phyloP scores from a whole-genome alignment of 805 yeast genomes.

The Nematodospora valgi region DNA sequence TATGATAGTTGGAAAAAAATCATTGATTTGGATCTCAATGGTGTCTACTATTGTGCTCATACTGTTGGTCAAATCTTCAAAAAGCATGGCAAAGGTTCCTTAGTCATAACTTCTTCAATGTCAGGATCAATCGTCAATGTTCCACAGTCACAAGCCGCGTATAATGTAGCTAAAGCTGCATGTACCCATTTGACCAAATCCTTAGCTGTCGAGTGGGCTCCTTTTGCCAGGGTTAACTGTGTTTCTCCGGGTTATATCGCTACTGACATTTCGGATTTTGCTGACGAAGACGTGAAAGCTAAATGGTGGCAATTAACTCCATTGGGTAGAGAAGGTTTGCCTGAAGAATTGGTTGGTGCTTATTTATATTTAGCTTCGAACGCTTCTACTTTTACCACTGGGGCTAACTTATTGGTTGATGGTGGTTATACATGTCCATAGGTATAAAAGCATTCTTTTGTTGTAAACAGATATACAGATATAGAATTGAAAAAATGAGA shows the following conservation, averaged over 20 bases:
- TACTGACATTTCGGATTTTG: constrained; percentile 40
- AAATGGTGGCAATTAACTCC: constrained; percentile 42
- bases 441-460: neutral
- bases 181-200: constrained; percentile 41
- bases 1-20: constrained; percentile 31
- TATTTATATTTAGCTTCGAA: constrained; percentile 43
- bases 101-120: constrained; percentile 45
- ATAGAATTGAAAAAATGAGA: neutral
- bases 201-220: constrained; percentile 46
- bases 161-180: constrained; percentile 47
- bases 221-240: constrained; percentile 44
- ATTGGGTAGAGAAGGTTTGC: constrained; percentile 43
- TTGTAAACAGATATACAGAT: neutral
- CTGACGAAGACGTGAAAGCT: constrained; percentile 26
- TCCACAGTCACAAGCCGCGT: constrained; percentile 45
- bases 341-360: constrained; percentile 46
- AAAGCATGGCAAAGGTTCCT: constrained; percentile 39
- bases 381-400: constrained; percentile 43
- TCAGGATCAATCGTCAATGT: constrained; percentile 46
- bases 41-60: constrained; percentile 44
- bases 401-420: constrained; percentile 43
- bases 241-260: constrained; percentile 42
- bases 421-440: constrained; percentile 43
- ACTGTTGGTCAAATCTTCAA: constrained; percentile 37
- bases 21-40: constrained; percentile 38